phyloP scores from a whole-genome alignment of 1,284 basidiomycete species.

The Ganoderma resinaceum region DNA sequence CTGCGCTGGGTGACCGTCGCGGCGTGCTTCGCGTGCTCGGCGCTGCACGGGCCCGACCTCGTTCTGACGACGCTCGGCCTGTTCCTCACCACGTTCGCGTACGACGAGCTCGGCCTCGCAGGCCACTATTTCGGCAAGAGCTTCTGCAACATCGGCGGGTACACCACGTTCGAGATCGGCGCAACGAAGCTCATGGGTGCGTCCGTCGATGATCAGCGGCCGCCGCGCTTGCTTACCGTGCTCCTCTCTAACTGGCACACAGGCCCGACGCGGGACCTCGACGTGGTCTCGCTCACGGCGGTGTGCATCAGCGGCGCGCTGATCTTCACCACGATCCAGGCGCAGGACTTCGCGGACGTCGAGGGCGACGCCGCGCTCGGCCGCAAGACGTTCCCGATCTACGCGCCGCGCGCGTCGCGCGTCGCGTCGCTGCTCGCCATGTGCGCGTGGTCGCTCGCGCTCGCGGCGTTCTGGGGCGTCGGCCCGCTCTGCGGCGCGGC shows the following conservation, averaged over 20 bases:
- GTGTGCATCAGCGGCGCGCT: slow-evolving; percentile 39
- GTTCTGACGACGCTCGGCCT: slow-evolving; percentile 35
- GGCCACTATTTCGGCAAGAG: slow-evolving; percentile 40
- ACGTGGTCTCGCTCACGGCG: slow-evolving; percentile 33
- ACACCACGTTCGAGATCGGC: slow-evolving; percentile 43
- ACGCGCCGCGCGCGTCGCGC: slow-evolving; percentile 40
- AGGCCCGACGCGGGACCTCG: slow-evolving; percentile 29
- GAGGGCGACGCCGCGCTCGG: slow-evolving; percentile 41
- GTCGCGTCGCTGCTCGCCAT: slow-evolving; percentile 36
- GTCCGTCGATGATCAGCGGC: too few species aligned
- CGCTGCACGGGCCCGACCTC: slow-evolving; percentile 32
- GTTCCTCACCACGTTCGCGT: slow-evolving; percentile 37
- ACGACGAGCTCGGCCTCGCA: slow-evolving; percentile 39
- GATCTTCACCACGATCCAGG: slow-evolving; percentile 44
- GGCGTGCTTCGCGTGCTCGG: slow-evolving; percentile 38
- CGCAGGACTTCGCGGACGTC: slow-evolving; percentile 46
- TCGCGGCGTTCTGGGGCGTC: slow-evolving; percentile 35
- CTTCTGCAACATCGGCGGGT: slow-evolving; percentile 42
- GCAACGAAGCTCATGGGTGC: slow-evolving; percentile 40
- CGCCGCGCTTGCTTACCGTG: background rate
- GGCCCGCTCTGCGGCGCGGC: slow-evolving; percentile 25
- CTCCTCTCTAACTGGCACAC: slow-evolving; percentile 8
- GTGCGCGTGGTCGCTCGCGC: slow-evolving; percentile 37
- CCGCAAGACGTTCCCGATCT: slow-evolving; percentile 43
- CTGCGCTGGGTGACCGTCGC: slow-evolving; percentile 38